phyloP scores from a whole-genome alignment of 169 alveolate genomes.

The Condylostoma magnum region DNA sequence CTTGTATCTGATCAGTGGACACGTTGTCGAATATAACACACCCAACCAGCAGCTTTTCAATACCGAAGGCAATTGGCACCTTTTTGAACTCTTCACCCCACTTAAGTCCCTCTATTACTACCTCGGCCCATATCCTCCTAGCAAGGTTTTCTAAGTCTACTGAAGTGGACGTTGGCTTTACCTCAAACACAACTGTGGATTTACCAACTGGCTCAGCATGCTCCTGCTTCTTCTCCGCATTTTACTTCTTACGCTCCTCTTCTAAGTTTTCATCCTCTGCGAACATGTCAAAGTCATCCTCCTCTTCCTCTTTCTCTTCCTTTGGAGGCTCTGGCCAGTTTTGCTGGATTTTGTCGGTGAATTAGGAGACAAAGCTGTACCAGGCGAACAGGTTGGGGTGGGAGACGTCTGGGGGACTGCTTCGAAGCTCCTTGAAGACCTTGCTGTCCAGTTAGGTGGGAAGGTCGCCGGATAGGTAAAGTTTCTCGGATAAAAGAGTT shows the following conservation, averaged over 20 bases:
- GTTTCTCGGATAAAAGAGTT: neutral
- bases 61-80: slow-evolving; percentile 74
- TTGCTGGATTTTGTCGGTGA: slow-evolving; percentile 34
- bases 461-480: slow-evolving; percentile 23
- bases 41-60: slow-evolving; percentile 65
- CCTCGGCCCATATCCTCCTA: slow-evolving; percentile 45
- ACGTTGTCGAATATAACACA: slow-evolving; percentile 69
- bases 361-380: slow-evolving; percentile 43
- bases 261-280: slow-evolving; percentile 51
- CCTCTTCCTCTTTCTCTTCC: slow-evolving; percentile 35
- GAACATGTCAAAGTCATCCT: slow-evolving; percentile 52
- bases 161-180: slow-evolving; percentile 79
- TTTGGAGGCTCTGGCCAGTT: slow-evolving; percentile 46
- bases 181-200: slow-evolving; percentile 80
- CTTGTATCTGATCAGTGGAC: slow-evolving; percentile 58
- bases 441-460: slow-evolving; percentile 15
- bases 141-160: slow-evolving; percentile 77
- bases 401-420: slow-evolving; percentile 24
- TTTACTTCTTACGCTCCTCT: slow-evolving; percentile 57
- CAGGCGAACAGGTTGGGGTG: slow-evolving; percentile 53
- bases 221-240: slow-evolving; percentile 55
- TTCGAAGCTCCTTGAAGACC: slow-evolving; percentile 4
- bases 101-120: slow-evolving; percentile 67
- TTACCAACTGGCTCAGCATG: slow-evolving; percentile 74
- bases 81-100: slow-evolving; percentile 73